Conservation (phyloP, 495 filamentous ascomycete genomes). For the Trichoderma gamsii region DNA sequence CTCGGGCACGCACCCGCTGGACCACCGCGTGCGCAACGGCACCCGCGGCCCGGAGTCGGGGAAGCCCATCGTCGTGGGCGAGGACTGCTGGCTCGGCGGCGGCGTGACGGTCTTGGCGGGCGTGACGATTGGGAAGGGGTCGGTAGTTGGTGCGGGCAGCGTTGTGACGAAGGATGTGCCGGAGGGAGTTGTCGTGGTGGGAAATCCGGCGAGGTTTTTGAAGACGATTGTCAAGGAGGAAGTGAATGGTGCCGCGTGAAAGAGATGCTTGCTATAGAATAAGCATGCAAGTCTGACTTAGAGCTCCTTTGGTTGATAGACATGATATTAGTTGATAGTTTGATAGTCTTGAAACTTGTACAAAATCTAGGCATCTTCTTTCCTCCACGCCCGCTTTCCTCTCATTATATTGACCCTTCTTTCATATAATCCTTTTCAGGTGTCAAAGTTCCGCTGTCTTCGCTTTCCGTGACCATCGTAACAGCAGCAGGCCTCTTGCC, state of each 20-base stretch:
- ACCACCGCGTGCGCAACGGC: conserved; percentile 67
- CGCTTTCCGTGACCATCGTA: neutral
- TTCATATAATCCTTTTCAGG: conserved; percentile 4
- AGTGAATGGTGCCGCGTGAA: neutral
- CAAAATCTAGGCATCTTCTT: neutral
- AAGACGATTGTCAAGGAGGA: conserved; percentile 29
- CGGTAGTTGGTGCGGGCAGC: conserved; percentile 74
- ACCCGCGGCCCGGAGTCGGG: conserved; percentile 69
- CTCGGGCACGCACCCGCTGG: conserved; percentile 67
- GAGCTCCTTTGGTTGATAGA: too few species aligned
- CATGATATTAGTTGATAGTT: neutral
- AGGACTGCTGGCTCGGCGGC: conserved; percentile 88
- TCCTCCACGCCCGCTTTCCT: neutral
- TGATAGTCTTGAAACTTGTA: neutral
- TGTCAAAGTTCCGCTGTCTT: conserved; percentile 8
- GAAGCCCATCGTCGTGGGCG: conserved; percentile 67
- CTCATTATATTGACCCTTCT: neutral
- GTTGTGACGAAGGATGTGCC: conserved; percentile 82
- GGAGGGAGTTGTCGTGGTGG: conserved; percentile 55
- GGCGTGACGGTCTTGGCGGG: conserved; percentile 70
- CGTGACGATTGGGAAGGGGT: conserved; percentile 70
- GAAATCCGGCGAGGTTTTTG: conserved; percentile 61
- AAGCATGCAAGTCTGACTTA: too few species aligned
- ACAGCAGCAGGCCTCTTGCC: conserved; percentile 33
- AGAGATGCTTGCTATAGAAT: too few species aligned